Base-by-base conservation (phyloP, 768 basidiomycete species). In the Xerocomellus chrysenteron region DNA sequence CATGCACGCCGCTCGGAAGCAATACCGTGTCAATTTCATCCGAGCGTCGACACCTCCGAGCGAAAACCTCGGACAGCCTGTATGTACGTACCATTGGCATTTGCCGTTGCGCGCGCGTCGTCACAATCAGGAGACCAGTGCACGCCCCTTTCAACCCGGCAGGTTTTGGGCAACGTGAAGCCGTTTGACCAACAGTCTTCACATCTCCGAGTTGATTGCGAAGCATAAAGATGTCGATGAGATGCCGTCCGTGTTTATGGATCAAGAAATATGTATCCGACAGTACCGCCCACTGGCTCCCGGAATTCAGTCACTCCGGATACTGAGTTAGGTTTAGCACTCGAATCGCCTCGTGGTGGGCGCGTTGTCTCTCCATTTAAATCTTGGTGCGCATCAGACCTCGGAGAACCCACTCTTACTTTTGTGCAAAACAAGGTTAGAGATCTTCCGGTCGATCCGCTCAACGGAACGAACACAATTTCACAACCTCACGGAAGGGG, bases 381-480 rank as follows among this genome's bases (percentile, higher is more conserved):
- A 30, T 35, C 46, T 53, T 41, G 53, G 51, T 49, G 56, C 54
- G 57, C 50, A 60, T 67, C 68, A 65, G 44, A 57, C 58, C 59
- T 63, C 66, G 67, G 67, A 56, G 59, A 62, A 69, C 59, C 68
- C 67, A 67, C 65, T 21, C 42, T 52, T 50, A 47, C 24, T 24
- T 36, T 47, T 43, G 52, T 36, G 41, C 19, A 44, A 49, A 55
- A 61, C 41, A 52, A 52, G 47, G 21, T 50, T 49, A 39, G 44
- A 59, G 66, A 68, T 65, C 66, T 56, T 53, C 41, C 24, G n/a
- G 30, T 41, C 56, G 65, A 68, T 66, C 58, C 21, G 55, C 42
- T 17, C 45, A 47, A 41, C 50, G 47, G 53, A 55, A 56, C 35
- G 54, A 45, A 47, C 28, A 39, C 48, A 21, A 33, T 26, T 39